Percentiles rank a stretch among this genome's conserved stretches.
Conservation (phyloP, 1,139 yeast genomes). For the Ogataea hybrid region DNA sequence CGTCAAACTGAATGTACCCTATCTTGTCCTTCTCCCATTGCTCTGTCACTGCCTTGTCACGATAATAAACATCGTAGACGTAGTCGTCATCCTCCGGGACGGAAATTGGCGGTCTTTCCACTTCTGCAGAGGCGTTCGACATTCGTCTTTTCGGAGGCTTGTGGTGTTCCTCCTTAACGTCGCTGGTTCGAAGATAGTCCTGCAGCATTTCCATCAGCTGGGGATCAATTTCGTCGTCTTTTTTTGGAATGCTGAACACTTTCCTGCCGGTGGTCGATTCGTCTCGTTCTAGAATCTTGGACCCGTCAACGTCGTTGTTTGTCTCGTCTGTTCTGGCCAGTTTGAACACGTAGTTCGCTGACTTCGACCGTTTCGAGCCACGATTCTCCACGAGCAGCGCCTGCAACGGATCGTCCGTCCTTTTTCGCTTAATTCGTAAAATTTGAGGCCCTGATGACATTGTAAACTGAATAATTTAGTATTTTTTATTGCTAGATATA, state of each 20-base stretch:
- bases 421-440: conserved; percentile 78
- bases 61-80: conserved; percentile 85
- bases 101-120: conserved; percentile 2
- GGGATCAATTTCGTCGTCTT: conserved; percentile 36
- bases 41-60: conserved; percentile 51
- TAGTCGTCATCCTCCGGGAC: conserved; percentile 56
- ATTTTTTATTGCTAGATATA: not conserved
- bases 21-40: conserved; percentile 49
- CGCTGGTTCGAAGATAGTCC: conserved; percentile 44
- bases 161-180: conserved; percentile 22
- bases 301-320: conserved; percentile 17
- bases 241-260: conserved; percentile 21
- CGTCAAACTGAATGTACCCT: conserved; percentile 67
- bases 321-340: conserved; percentile 62
- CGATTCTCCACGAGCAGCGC: conserved; percentile 47
- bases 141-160: conserved; percentile 27
- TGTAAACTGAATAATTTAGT: not conserved
- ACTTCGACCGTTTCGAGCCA: conserved; percentile 43
- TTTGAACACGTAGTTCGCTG: conserved; percentile 46
- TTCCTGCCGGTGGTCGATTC: conserved; percentile 15
- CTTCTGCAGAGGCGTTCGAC: conserved; percentile 27
- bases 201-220: conserved; percentile 70
- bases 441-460: conserved; percentile 45
- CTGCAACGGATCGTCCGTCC: conserved; percentile 83
- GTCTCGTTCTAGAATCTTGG: conserved; percentile 21